Evolutionary conservation across 2,329 filamentous ascomycete genomes (phyloP), one percentile per base, ranked within the genome.

Genomic region (Thelonectria rubi): DNA sequence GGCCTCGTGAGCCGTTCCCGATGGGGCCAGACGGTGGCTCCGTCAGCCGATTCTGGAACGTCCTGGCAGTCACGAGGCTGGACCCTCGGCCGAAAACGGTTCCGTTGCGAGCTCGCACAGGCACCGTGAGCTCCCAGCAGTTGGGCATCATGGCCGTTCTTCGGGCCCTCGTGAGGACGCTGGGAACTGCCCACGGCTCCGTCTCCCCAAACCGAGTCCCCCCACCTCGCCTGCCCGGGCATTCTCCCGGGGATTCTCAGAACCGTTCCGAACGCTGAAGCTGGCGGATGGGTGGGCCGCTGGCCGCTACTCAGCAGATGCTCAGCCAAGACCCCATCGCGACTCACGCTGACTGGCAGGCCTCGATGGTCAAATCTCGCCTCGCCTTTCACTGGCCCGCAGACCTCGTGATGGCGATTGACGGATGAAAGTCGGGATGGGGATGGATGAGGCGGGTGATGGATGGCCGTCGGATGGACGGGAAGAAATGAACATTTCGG

Each of bases 211-310:
- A 39, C 39, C 50, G 52, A 39, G 43, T 47, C 55, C 60, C 55
- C 60, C 55, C 60, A 60, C 55, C 52, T 60, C 64, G 60, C 56
- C 65, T 59, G 49, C 58, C 26, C 58, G 51, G 64, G 55, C 57
- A 55, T 56, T 62, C 60, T 63, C 54, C 58, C 50, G 49, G 55
- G 50, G 46, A 59, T 30, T 55, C 56, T 64, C 55, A 40, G 50
- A 56, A 47, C 55, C 37, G 43, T 57, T 63, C 65, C 62, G 60
- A 54, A 63, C 54, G 54, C 63, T 61, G 61, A 59, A 42, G 47
- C 57, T 56, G 55, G 62, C 67, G 67, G 67, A 70, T 71, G 63
- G 65, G 62, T 68, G 60, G 67, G 64, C 65, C 65, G 69, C 63
- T 65, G 67, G 56, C 69, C 64, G 65, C 55, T 63, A 59, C 60